Evolutionary conservation across 2,329 filamentous ascomycete species (phyloP).

Genomic region (Apiospora arundinis): DNA sequence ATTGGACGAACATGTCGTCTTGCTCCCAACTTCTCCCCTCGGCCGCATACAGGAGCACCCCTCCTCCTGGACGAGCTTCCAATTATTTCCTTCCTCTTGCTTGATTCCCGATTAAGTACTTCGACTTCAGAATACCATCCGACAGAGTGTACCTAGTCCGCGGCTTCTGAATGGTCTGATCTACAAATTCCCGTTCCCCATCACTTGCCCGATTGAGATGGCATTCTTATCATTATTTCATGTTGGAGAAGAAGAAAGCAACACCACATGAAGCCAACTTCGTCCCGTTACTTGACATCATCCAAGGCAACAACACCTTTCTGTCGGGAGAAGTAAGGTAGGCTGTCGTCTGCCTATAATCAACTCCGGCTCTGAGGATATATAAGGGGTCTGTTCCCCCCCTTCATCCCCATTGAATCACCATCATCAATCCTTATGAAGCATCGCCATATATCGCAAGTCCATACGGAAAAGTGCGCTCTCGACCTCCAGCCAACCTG

Average conservation of each 20-base stretch:
- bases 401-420: not conserved
- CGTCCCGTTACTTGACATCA: not conserved
- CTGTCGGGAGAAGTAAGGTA: not conserved
- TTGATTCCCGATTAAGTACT: conserved; percentile 7
- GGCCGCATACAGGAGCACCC: not conserved
- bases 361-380: not conserved
- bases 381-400: not conserved
- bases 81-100: not conserved
- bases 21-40: conserved; percentile 6
- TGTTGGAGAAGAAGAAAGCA: conserved; percentile 1
- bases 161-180: conserved; percentile 13
- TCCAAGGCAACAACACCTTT: not conserved
- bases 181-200: not conserved
- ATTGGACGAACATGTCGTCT: conserved; percentile 5
- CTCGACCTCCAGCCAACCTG: not conserved
- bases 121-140: conserved; percentile 13
- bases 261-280: not conserved
- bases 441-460: not conserved
- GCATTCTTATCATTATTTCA: conserved; percentile 3
- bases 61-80: not conserved
- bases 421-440: not conserved
- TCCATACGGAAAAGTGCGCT: not conserved
- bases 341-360: not conserved
- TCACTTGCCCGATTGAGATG: conserved; percentile 20
- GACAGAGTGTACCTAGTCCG: not conserved